Conservation (phyloP, 2,329 filamentous ascomycete genomes). For the Aspergillus piperis region DNA sequence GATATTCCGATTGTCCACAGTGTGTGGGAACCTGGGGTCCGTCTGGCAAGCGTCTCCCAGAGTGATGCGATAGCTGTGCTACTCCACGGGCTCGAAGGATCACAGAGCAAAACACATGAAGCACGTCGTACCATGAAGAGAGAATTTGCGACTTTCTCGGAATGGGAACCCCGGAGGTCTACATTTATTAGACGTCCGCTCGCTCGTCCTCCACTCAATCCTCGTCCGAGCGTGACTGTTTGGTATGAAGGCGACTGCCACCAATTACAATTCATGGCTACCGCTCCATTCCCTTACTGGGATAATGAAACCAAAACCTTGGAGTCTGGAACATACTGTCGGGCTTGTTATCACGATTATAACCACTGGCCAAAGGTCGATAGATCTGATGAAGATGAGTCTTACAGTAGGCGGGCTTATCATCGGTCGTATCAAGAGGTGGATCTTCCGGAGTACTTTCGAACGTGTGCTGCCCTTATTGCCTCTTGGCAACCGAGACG, state of each 20-base stretch:
- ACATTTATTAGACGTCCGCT: too few species aligned
- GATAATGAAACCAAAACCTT: slow-evolving; percentile 6
- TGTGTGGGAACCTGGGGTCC: neutral
- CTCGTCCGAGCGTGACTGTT: neutral
- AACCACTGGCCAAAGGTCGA: neutral
- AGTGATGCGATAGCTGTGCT: slow-evolving; percentile 1
- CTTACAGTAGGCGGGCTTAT: too few species aligned
- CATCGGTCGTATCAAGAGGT: too few species aligned
- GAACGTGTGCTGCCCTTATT: too few species aligned
- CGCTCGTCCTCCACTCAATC: too few species aligned
- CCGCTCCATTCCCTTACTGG: slow-evolving; percentile 12
- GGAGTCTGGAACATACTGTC: slow-evolving; percentile 13
- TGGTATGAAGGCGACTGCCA: neutral
- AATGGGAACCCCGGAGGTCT: neutral
- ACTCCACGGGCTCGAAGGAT: slow-evolving; percentile 1
- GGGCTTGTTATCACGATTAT: slow-evolving; percentile 12
- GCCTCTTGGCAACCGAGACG: too few species aligned
- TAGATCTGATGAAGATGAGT: too few species aligned
- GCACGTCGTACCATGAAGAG: neutral
- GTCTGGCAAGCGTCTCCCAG: neutral
- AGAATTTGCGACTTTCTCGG: neutral
- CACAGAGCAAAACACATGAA: neutral
- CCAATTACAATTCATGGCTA: neutral
- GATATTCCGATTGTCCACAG: slow-evolving; percentile 6
- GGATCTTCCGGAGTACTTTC: too few species aligned